Evolutionary conservation across 192 early-diverging fungal species (phyloP), one percentile per base, ranked within the genome.

Genomic region (Coemansia sp.): DNA sequence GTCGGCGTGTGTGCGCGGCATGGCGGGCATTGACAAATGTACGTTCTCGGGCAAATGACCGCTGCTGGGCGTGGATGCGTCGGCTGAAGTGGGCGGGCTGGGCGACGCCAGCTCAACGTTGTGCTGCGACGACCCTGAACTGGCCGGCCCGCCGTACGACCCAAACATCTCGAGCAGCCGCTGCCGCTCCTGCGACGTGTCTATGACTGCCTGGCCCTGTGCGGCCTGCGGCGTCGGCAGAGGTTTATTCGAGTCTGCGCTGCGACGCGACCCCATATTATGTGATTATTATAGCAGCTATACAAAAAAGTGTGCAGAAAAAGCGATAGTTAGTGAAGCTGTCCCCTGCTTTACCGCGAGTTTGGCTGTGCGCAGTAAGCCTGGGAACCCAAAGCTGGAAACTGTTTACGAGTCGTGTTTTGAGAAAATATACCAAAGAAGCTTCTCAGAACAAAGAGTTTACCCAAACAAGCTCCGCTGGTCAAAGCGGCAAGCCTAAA

Each of bases 21-120:
- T 74, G 6, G 62, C 71, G 5, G 77, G 68, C 77, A 74, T 67
- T 40, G 77, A 80, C 10, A 80, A 50, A 9, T 80, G 65, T 11
- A 74, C 66, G 65, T 68, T 71, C 50, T 74, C 72, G 0, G 77
- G 77, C n/a, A 80, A 44, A 3, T 63, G 71, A 4, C 59, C 72
- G 50, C 77, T 73, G 53, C 77, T 80, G 8, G 61, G 47, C 11
- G 72, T 53, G 14, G 77, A 79, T 19, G 57, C 51, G 53, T 74
- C 60, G 17, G 71, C 77, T 8, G 77, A 80, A 1, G 77, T 64
- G 11, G 77, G 77, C 44, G 77, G 77, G 31, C 71, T 80, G 54
- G 77, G 77, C 53, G 77, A 74, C 8, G 64, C 49, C 34, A 80
- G 70, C 37, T 74, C 72, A 14, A 66, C 51, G 38, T 62, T 66